Percentiles rank a stretch among this genome's conserved stretches.
These are phyloP conservation scores for Theobroma grandiflorum DNA, from an alignment of 441 rosid genomes.

Conservation along the genomic window DNA sequence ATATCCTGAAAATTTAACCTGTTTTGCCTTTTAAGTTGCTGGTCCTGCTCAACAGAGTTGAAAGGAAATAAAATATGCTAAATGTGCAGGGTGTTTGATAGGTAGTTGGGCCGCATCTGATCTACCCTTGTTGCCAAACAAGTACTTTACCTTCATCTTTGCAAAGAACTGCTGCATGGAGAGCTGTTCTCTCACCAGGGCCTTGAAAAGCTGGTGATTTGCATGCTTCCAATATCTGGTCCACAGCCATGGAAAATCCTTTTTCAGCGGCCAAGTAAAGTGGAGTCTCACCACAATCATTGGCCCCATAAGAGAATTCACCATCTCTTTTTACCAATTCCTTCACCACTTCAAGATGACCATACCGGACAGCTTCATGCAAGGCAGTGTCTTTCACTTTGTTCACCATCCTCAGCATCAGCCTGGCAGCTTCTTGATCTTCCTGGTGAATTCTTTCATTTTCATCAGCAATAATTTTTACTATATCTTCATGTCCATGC, in stretches of 20 bases:
- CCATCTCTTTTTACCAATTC: not conserved
- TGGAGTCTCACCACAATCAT: not conserved
- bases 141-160: not conserved
- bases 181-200: not conserved
- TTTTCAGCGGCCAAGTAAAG: not conserved
- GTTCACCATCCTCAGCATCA: not conserved
- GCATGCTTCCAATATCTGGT: not conserved
- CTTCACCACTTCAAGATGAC: not conserved
- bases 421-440: not conserved
- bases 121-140: not conserved
- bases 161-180: constrained; percentile 1
- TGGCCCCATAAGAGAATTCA: not conserved
- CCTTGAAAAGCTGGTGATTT: not conserved
- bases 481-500: not conserved
- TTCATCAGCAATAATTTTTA: not conserved
- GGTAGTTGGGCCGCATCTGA: not conserved
- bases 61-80: too few species aligned
- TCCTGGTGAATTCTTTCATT: not conserved
- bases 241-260: not conserved
- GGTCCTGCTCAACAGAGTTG: too few species aligned
- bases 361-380: not conserved
- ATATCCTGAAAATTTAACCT: too few species aligned
- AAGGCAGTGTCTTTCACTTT: not conserved
- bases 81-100: too few species aligned
- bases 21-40: too few species aligned